Evolutionary conservation across 495 filamentous ascomycete species (phyloP).

Genomic region (Penicillium samsonianum): DNA sequence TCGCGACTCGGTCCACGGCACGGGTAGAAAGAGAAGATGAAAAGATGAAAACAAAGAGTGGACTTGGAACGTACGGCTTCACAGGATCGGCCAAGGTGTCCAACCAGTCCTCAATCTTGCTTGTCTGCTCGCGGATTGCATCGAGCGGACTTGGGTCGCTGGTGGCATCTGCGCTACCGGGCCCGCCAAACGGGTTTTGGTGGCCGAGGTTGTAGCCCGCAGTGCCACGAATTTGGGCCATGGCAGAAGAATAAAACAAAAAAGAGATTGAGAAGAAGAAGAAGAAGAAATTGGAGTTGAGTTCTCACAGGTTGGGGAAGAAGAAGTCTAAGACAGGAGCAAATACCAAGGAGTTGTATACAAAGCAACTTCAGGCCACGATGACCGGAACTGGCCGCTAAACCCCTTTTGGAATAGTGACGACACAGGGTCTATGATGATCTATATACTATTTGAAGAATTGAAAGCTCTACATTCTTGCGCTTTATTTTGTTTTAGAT

Average conservation of each 20-base stretch:
- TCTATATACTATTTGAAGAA: neutral
- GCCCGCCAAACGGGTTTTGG: slow-evolving; percentile 70
- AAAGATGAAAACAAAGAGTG: neutral
- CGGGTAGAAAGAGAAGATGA: neutral
- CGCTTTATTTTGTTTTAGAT: neutral
- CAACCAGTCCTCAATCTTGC: slow-evolving; percentile 94
- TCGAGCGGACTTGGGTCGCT: slow-evolving; percentile 87
- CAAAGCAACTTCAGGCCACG: slow-evolving; percentile 46
- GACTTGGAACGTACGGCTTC: slow-evolving; percentile 79
- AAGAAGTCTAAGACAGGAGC: slow-evolving; percentile 14
- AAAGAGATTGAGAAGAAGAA: slow-evolving; percentile 2
- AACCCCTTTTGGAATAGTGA: slow-evolving; percentile 36
- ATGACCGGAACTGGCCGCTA: slow-evolving; percentile 44
- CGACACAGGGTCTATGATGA: slow-evolving; percentile 26
- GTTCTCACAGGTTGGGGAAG: slow-evolving; percentile 8
- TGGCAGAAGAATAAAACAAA: slow-evolving; percentile 39
- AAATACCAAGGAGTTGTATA: slow-evolving; percentile 29
- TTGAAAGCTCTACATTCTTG: slow-evolving; percentile 11
- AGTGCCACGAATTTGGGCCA: slow-evolving; percentile 96
- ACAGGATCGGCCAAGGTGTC: slow-evolving; percentile 87
- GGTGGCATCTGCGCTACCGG: slow-evolving; percentile 59
- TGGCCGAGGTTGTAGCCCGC: slow-evolving; percentile 92
- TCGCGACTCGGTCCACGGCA: slow-evolving; percentile 1
- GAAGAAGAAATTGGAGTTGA: slow-evolving; percentile 13
- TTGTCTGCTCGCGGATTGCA: slow-evolving; percentile 88